Percentiles rank a stretch among this genome's conserved stretches.
Conservation (phyloP, 495 filamentous ascomycete species). For the Penicillium angulare region DNA sequence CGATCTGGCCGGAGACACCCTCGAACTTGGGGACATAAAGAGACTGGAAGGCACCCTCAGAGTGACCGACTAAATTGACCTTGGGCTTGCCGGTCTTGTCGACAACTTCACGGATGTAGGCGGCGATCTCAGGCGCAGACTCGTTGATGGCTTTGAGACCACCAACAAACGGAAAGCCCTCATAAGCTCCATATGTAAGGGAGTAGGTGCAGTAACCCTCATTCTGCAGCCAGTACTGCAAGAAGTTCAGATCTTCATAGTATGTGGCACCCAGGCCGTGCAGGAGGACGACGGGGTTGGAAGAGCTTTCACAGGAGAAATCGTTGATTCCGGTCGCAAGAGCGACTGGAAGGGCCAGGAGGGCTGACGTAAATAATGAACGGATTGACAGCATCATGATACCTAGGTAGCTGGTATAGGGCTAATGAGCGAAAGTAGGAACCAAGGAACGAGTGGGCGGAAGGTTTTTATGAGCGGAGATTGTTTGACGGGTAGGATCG, state of each 20-base stretch:
- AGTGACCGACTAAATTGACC: constrained; percentile 53
- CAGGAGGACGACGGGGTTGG: constrained; percentile 50
- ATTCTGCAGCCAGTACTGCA: constrained; percentile 49
- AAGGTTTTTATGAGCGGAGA: constrained; percentile 2
- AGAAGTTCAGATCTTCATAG: constrained; percentile 52
- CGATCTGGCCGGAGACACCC: constrained; percentile 41
- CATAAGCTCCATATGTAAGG: constrained; percentile 50
- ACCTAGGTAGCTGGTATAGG: not conserved
- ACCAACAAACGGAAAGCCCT: constrained; percentile 45
- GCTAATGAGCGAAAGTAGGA: not conserved
- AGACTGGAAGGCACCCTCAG: constrained; percentile 52
- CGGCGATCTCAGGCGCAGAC: constrained; percentile 49
- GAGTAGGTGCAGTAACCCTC: constrained; percentile 54
- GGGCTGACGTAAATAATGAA: constrained; percentile 7
- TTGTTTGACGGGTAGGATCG: not conserved
- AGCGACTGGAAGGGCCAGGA: constrained; percentile 18
- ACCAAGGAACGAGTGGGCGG: not conserved
- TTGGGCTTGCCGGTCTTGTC: constrained; percentile 42
- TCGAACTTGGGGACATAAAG: constrained; percentile 55
- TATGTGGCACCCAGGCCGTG: constrained; percentile 53
- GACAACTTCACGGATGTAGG: constrained; percentile 43
- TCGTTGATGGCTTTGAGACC: constrained; percentile 44
- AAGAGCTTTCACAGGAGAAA: constrained; percentile 36
- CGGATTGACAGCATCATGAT: constrained; percentile 20
- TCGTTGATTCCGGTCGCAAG: constrained; percentile 35